Evolutionary conservation across 2,329 filamentous ascomycete species (phyloP), one percentile per base, ranked within the genome.

Genomic region (Epichloe baconii): DNA sequence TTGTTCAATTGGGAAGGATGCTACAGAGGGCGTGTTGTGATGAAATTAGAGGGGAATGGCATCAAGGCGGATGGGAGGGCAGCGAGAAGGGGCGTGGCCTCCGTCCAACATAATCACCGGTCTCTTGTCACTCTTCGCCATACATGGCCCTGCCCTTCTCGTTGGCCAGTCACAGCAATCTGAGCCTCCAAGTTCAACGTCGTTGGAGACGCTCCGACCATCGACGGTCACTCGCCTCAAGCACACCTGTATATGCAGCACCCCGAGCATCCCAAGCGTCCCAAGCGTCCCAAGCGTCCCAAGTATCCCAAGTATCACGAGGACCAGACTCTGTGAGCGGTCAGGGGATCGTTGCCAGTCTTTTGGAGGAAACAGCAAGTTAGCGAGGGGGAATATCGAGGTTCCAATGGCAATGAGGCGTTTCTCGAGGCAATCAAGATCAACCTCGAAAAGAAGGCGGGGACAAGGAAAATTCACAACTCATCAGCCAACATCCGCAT

Each of bases 21-120:
- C 31, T 10, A 4, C 41, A 43, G 17, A 41, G 49, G 49, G 44
- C 37, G 54, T 52, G 49, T 36, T n/a, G 46, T 36, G 47, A 55
- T 50, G 52, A 49, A 50, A 44, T 43, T 15, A 43, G 41, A 36
- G 50, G 38, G 50, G 17, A 23, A 14, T 15, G 44, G 41, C 10
- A 31, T 31, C 31, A 31, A 31, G 40, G 11, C 37, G 35, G 35
- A 19, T 37, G 10, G 31, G 10, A 11, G 31, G 7, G 31, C 41
- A 41, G 19, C 37, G 26, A 47, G 48, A 17, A 50, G 42, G 19
- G 49, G 49, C 19, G 44, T 42, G 36, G 23, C n/a, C 34, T 34
- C 49, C 35, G 23, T 44, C 15, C 51, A 42, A 47, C 51, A 52
- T 5, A 40, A 52, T 51, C 49, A 44, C 44, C 35, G 37, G 37